Percentiles rank a stretch among this genome's conserved stretches.
Conservation (phyloP, 192 early-diverging fungal genomes). For the Coemansia sp. region DNA sequence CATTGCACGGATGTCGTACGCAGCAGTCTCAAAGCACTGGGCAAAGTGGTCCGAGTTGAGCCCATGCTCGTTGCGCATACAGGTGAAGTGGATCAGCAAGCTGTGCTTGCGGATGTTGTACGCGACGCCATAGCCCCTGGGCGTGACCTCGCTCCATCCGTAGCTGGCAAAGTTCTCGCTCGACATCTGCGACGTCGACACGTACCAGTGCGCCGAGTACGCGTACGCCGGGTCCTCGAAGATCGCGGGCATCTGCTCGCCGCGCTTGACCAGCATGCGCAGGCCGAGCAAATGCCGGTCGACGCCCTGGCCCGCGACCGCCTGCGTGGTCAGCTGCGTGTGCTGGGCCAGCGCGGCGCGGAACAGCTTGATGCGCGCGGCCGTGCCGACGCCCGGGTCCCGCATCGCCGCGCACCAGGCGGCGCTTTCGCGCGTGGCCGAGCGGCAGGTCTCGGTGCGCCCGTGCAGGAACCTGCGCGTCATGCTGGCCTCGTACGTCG, state of each 20-base stretch:
- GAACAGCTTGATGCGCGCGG: slow-evolving; percentile 65
- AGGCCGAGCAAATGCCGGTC: slow-evolving; percentile 92
- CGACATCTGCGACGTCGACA: slow-evolving; percentile 91
- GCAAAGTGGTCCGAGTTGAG: slow-evolving; percentile 60
- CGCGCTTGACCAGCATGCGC: slow-evolving; percentile 65
- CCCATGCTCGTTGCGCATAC: slow-evolving; percentile 57
- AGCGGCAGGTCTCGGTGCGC: slow-evolving; percentile 90
- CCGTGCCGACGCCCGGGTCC: slow-evolving; percentile 46
- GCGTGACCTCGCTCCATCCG: slow-evolving; percentile 84
- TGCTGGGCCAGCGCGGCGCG: slow-evolving; percentile 75
- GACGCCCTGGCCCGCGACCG: slow-evolving; percentile 78
- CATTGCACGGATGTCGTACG: slow-evolving; percentile 71
- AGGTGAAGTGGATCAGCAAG: slow-evolving; percentile 84
- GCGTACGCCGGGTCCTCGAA: slow-evolving; percentile 84
- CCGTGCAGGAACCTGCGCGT: slow-evolving; percentile 90
- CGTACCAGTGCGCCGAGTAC: slow-evolving; percentile 84
- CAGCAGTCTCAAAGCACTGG: slow-evolving; percentile 75
- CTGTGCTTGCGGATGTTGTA: slow-evolving; percentile 89
- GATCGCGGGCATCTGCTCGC: slow-evolving; percentile 76
- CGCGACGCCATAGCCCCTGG: slow-evolving; percentile 88
- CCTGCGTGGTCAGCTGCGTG: slow-evolving; percentile 71
- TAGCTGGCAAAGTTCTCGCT: slow-evolving; percentile 92
- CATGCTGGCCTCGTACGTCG: slow-evolving; percentile 93
- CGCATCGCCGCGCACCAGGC: slow-evolving; percentile 88
- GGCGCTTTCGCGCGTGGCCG: slow-evolving; percentile 68